Evolutionary conservation across 192 early-diverging fungal species (phyloP).

Genomic region (Gryganskiella cystojenkinii): DNA sequence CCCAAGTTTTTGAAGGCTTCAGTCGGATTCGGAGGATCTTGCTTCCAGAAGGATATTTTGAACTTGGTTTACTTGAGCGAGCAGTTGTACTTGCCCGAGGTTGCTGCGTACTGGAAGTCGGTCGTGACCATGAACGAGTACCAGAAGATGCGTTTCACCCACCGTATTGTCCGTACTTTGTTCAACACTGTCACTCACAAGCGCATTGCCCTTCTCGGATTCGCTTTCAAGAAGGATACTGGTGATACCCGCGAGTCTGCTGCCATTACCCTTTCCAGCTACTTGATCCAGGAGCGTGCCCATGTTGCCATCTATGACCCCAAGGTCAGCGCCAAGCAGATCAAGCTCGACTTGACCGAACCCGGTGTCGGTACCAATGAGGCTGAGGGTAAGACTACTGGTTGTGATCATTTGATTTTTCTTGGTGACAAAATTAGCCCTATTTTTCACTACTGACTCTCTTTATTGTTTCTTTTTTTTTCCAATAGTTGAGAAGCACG

Average conservation of each 20-base stretch:
- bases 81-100: conserved; percentile 86
- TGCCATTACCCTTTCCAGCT: conserved; percentile 85
- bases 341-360: conserved; percentile 72
- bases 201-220: conserved; percentile 85
- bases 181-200: conserved; percentile 87
- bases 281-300: conserved; percentile 84
- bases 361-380: conserved; percentile 62
- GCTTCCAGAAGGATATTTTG: conserved; percentile 95
- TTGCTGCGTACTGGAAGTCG: conserved; percentile 94
- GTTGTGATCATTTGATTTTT: not conserved
- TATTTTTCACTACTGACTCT: not conserved
- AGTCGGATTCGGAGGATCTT: conserved; percentile 94
- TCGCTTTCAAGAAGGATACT: conserved; percentile 96
- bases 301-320: conserved; percentile 88
- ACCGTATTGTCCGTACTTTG: conserved; percentile 73
- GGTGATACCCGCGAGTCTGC: conserved; percentile 94
- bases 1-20: conserved; percentile 90
- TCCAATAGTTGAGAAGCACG: conserved; percentile 67
- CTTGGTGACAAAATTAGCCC: not conserved
- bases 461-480: conserved; percentile 14
- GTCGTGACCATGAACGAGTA: conserved; percentile 93
- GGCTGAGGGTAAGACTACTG: conserved; percentile 21
- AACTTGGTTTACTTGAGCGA: conserved; percentile 91
- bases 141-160: conserved; percentile 87
- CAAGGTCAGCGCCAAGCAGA: conserved; percentile 82